Evolutionary conservation across 345 rosid species (phyloP).

Genomic region (Gossypium sturtianum): DNA sequence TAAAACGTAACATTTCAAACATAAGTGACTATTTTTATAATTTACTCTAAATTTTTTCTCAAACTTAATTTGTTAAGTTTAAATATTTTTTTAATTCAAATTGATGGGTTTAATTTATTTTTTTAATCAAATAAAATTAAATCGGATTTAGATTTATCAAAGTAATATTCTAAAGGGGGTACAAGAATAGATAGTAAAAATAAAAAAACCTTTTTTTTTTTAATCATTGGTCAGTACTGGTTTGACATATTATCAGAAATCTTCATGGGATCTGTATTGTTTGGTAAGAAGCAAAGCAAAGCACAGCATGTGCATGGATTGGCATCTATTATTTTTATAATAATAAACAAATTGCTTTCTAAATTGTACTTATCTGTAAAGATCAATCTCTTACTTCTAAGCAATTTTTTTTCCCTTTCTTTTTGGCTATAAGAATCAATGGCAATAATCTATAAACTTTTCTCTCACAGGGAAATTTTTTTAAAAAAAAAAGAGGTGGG

Average conservation of each 20-base stretch:
- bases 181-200: neutral
- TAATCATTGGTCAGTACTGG: neutral
- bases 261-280: constrained; percentile 1
- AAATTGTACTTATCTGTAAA: neutral
- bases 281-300: neutral
- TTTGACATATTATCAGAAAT: neutral
- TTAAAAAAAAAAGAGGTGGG: neutral
- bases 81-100: no score
- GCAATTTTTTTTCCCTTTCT: neutral
- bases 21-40: no score
- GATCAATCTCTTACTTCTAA: neutral
- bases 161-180: neutral
- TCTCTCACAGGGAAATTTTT: neutral
- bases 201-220: neutral
- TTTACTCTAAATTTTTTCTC: no score
- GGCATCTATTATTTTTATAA: neutral
- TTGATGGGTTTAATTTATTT: no score
- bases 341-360: neutral
- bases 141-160: no score
- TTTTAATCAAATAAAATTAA: no score
- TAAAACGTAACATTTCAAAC: no score
- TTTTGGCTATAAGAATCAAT: neutral
- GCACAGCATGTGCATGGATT: neutral
- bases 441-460: neutral
- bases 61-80: no score